Conservation (phyloP, 163 green algal species). For the Picocystis sp. region DNA sequence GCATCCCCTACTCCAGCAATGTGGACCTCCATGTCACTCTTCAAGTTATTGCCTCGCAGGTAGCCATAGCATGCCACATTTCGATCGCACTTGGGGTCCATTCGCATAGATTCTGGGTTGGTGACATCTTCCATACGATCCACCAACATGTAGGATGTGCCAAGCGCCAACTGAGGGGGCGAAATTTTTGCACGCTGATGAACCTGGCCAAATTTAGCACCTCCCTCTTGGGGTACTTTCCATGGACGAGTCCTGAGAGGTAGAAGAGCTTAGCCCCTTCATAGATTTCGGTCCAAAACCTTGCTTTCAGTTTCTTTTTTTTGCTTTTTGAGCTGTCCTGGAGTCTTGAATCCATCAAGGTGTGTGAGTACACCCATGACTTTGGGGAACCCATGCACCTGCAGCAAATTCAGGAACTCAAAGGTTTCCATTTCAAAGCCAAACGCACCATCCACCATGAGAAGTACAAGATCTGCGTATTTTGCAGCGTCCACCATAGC, state of each 20-base stretch:
- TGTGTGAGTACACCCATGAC: slow-evolving; percentile 98
- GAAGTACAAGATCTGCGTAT: slow-evolving; percentile 89
- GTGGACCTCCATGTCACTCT: slow-evolving; percentile 46
- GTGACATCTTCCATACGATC: slow-evolving; percentile 89
- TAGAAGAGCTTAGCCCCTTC: slow-evolving; percentile 97
- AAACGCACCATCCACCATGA: slow-evolving; percentile 84
- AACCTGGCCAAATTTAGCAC: slow-evolving; percentile 87
- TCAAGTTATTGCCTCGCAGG: slow-evolving; percentile 67
- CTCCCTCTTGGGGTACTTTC: slow-evolving; percentile 58
- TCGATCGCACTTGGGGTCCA: slow-evolving; percentile 51
- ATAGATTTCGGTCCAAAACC: slow-evolving; percentile 95
- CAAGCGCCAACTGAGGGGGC: slow-evolving; percentile 75
- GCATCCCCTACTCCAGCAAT: slow-evolving; percentile 82
- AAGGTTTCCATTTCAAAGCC: slow-evolving; percentile 99
- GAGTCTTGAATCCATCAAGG: slow-evolving; percentile 29
- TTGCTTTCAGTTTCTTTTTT: slow-evolving; percentile 89
- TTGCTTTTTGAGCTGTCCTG: slow-evolving; percentile 20
- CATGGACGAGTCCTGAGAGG: slow-evolving; percentile 68
- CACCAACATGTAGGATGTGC: slow-evolving; percentile 73
- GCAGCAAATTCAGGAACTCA: slow-evolving; percentile 96
- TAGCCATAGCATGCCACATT: slow-evolving; percentile 85
- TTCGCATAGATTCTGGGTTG: slow-evolving; percentile 37
- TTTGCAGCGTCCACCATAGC: slow-evolving; percentile 91
- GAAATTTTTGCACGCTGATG: slow-evolving; percentile 80
- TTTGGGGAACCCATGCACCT: slow-evolving; percentile 94